Base-by-base conservation (phyloP, 208 protist species). In the Leishmania tropica region DNA sequence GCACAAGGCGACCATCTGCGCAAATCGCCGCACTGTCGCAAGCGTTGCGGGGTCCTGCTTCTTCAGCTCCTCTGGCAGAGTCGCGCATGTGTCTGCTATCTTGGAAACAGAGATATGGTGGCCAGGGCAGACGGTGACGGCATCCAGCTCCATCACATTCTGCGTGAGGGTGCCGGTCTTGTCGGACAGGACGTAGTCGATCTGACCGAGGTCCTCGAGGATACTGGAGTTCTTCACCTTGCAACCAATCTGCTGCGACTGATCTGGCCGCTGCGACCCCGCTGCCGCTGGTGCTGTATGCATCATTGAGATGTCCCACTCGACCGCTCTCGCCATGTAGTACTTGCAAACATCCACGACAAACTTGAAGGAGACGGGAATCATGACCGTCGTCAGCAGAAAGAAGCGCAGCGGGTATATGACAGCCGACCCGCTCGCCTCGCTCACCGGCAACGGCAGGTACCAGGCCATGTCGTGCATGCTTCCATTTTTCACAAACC, bases 301-400 rank as follows among this genome's bases (percentile, higher is more conserved):
- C 58, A 90, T 91, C 92, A 99, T 98, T 3, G 87, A 54, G 35
- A 67, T 70, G 86, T 99, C 99, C 93, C 97, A 98, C 78, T 96
- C 94, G 19, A 99, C 98, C 19, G 81, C 82, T 79, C 89, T 84
- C 3, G 97, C 83, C 89, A 99, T 98, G 79, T 96, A 93, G 78
- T 98, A 98, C 88, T 99, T 99, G 67, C 88, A 96, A 72, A 99
- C 93, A 87, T 99, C 97, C 19, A 98, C 87, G 45, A 96, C 97
- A 75, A 99, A 98, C 83, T 99, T 99, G 75, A 99, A 97, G 35
- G 97, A 99, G 21, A 99, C 95, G 11, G 98, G 98, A 65, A 99
- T 99, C 92, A 99, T 99, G 24, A 98, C 93, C n/a, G 96, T 98
- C n/a, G 95, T 99, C 3, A 99, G 83, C 6, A 99, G 89, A 62